Conservation (phyloP, 208 protist species). For the Phytomonas francai region DNA sequence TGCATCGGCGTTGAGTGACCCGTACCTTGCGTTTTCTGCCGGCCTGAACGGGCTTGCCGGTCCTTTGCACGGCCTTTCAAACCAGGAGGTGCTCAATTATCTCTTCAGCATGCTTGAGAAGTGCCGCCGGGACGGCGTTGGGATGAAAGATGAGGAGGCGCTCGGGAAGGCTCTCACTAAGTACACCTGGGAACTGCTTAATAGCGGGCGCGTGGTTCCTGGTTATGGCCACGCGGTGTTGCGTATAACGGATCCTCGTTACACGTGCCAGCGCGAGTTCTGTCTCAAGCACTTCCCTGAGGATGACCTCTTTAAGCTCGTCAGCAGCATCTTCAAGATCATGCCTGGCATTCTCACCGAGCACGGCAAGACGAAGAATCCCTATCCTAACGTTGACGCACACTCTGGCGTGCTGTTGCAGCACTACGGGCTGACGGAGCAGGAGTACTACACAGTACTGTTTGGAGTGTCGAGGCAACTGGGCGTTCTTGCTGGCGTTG, state of each 20-base stretch:
- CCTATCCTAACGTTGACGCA: slow-evolving; percentile 97
- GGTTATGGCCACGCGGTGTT: slow-evolving; percentile 98
- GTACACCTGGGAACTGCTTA: slow-evolving; percentile 89
- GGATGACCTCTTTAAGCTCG: slow-evolving; percentile 95
- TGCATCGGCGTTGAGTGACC: slow-evolving; percentile 95
- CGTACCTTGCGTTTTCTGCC: slow-evolving; percentile 94
- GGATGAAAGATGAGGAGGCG: slow-evolving; percentile 36
- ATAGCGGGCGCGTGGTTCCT: slow-evolving; percentile 86
- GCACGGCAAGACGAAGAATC: slow-evolving; percentile 98
- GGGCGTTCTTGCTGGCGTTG: slow-evolving; percentile 90
- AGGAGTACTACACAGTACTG: slow-evolving; percentile 96
- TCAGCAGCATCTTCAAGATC: slow-evolving; percentile 88
- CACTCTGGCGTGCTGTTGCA: slow-evolving; percentile 92
- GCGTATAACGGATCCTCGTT: slow-evolving; percentile 97
- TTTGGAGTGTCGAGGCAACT: slow-evolving; percentile 95
- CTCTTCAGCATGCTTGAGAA: slow-evolving; percentile 55
- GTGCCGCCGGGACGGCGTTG: slow-evolving; percentile 42
- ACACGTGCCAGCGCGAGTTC: slow-evolving; percentile 96
- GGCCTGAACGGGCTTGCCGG: slow-evolving; percentile 95
- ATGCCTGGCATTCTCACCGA: slow-evolving; percentile 93
- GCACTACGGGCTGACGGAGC: slow-evolving; percentile 95
- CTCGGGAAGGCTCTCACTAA: slow-evolving; percentile 77
- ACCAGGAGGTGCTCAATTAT: slow-evolving; percentile 95
- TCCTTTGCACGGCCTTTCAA: slow-evolving; percentile 96
- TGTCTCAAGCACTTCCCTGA: slow-evolving; percentile 94